phyloP scores from a whole-genome alignment of 495 filamentous ascomycete genomes.

The Tetracladium marchalianum region DNA sequence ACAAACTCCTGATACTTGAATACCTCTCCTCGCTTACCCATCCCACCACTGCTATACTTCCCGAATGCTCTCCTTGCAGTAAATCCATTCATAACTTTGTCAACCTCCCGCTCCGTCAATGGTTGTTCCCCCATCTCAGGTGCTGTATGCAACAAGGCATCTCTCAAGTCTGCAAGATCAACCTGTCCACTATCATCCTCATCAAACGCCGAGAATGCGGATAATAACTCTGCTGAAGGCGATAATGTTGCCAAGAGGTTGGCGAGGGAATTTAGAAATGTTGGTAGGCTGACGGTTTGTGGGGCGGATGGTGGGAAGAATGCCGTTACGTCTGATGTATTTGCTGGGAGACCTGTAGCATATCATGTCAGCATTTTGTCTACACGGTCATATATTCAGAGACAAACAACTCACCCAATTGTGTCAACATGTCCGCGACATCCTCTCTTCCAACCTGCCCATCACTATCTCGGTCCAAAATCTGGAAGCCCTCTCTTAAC shows the following conservation, averaged over 20 bases:
- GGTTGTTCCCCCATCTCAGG: constrained; percentile 61
- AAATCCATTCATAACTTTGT: constrained; percentile 76
- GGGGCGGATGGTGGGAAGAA: constrained; percentile 66
- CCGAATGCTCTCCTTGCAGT: constrained; percentile 69
- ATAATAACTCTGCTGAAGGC: constrained; percentile 63
- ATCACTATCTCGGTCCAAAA: constrained; percentile 74
- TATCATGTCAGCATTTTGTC: constrained; percentile 1
- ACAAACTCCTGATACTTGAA: constrained; percentile 77
- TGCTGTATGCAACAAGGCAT: constrained; percentile 71
- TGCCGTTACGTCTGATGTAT: constrained; percentile 46
- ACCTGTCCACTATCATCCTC: constrained; percentile 91
- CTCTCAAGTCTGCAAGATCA: constrained; percentile 69
- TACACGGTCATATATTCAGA: not conserved
- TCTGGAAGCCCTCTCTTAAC: constrained; percentile 78
- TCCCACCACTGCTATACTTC: constrained; percentile 28
- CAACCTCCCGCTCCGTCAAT: constrained; percentile 67
- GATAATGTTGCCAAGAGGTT: constrained; percentile 61
- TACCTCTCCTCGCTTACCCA: constrained; percentile 53
- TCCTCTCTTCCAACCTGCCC: constrained; percentile 66
- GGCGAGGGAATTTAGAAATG: constrained; percentile 72
- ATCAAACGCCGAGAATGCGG: constrained; percentile 90
- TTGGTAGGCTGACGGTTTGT: constrained; percentile 68
- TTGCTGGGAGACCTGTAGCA: constrained; percentile 35
- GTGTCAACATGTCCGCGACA: constrained; percentile 68
- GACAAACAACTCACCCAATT: constrained; percentile 46